Conservation (phyloP, 148 eudicot genomes). For the Camellia lanceoleosa region DNA sequence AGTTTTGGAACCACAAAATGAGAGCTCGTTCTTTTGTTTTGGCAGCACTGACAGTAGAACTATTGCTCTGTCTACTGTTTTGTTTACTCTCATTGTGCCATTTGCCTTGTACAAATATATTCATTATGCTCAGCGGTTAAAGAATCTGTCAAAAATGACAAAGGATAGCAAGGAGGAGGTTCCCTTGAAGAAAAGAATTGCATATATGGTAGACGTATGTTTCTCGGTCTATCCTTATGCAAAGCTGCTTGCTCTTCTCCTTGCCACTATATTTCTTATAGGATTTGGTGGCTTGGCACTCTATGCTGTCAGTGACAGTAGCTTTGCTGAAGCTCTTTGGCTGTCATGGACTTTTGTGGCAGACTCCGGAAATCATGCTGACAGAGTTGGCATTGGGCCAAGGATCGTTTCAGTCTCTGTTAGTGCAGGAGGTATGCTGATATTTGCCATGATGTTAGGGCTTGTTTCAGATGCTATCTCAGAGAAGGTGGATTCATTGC, state of each 20-base stretch:
- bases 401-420: slow-evolving; percentile 87
- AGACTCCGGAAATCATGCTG: slow-evolving; percentile 96
- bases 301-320: slow-evolving; percentile 73
- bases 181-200: slow-evolving; percentile 75
- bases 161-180: slow-evolving; percentile 67
- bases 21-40: slow-evolving; percentile 26
- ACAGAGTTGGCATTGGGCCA: slow-evolving; percentile 74
- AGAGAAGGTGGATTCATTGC: slow-evolving; percentile 86
- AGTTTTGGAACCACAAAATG: slow-evolving; percentile 29
- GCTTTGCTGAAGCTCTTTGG: slow-evolving; percentile 88
- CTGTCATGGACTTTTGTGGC: slow-evolving; percentile 93
- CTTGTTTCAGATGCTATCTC: slow-evolving; percentile 98
- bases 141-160: slow-evolving; percentile 37
- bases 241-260: slow-evolving; percentile 85
- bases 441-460: slow-evolving; percentile 97
- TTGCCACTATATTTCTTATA: slow-evolving; percentile 81
- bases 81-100: slow-evolving; percentile 59
- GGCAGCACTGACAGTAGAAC: slow-evolving; percentile 38
- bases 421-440: slow-evolving; percentile 92
- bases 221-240: slow-evolving; percentile 94
- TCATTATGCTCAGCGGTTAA: slow-evolving; percentile 56
- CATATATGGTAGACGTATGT: slow-evolving; percentile 87
- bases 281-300: slow-evolving; percentile 91
- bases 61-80: slow-evolving; percentile 54
- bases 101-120: slow-evolving; percentile 69